A percentile compares a stretch with the other conserved stretches of the same genome.
These are phyloP conservation scores for Trichomonas vaginalis DNA, from an alignment of 208 protist species.

Conservation along the genomic window DNA sequence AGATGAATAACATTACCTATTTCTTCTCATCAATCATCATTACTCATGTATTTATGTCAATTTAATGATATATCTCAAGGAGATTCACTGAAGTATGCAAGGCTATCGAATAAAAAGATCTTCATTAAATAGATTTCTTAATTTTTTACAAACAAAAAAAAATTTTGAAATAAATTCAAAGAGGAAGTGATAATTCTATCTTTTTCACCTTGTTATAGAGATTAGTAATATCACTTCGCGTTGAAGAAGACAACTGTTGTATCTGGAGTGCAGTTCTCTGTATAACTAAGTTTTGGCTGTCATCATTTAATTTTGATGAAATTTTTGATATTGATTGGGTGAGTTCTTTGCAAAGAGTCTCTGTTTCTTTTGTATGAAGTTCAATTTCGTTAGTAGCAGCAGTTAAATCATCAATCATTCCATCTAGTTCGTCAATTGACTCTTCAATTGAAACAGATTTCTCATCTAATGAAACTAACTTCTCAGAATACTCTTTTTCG, in stretches of 20 bases:
- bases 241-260: neutral
- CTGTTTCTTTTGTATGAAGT: neutral
- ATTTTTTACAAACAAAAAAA: too few species aligned
- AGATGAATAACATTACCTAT: too few species aligned
- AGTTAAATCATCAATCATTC: neutral
- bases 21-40: too few species aligned
- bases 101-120: too few species aligned
- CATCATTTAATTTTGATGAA: neutral
- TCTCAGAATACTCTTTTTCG: neutral
- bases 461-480: neutral
- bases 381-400: neutral
- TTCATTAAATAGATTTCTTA: too few species aligned
- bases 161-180: too few species aligned
- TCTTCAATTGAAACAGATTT: neutral
- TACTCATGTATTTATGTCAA: too few species aligned
- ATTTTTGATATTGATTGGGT: neutral
- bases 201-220: neutral
- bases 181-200: neutral
- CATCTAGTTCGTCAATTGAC: neutral
- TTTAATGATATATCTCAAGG: too few species aligned
- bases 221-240: neutral
- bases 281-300: neutral
- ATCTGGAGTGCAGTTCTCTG: neutral
- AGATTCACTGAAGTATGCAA: too few species aligned
- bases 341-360: neutral